Percentiles rank a stretch among this genome's conserved stretches.
These are phyloP conservation scores for Phytophthora colocasiae DNA, from an alignment of 352 stramenopile species.

Conservation along the genomic window DNA sequence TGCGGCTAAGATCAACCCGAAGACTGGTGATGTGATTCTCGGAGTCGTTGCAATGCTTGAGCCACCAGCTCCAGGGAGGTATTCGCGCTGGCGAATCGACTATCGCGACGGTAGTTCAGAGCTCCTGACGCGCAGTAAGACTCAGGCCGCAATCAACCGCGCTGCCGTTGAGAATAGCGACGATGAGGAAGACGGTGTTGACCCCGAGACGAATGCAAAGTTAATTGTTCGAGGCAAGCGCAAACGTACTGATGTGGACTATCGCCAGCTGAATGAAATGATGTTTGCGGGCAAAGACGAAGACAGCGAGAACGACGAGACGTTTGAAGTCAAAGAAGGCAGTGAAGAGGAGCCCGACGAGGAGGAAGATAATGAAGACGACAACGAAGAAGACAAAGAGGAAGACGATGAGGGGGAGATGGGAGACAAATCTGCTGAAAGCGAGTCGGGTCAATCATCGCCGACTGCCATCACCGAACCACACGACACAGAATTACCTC, in stretches of 20 bases:
- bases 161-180: conserved; percentile 32
- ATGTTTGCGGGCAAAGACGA: conserved; percentile 80
- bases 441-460: conserved; percentile 23
- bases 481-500: conserved; percentile 22
- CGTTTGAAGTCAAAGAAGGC: conserved; percentile 54
- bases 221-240: conserved; percentile 79
- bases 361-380: conserved; percentile 40
- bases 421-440: conserved; percentile 14
- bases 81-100: conserved; percentile 66
- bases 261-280: conserved; percentile 78
- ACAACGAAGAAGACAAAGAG: conserved; percentile 23
- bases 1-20: conserved; percentile 46
- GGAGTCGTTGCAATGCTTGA: conserved; percentile 61
- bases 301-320: conserved; percentile 61
- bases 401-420: conserved; percentile 9
- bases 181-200: conserved; percentile 22
- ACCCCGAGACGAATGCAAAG: conserved; percentile 34
- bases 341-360: conserved; percentile 45
- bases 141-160: conserved; percentile 39
- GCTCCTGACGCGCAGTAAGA: conserved; percentile 40
- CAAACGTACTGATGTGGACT: conserved; percentile 82
- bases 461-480: conserved; percentile 32
- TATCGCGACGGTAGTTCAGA: conserved; percentile 63
- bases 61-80: conserved; percentile 21
- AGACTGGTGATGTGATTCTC: conserved; percentile 46